Evolutionary conservation across 2,329 filamentous ascomycete genomes (phyloP), one percentile per base, ranked within the genome.

Genomic region (Ophiocordyceps australis): DNA sequence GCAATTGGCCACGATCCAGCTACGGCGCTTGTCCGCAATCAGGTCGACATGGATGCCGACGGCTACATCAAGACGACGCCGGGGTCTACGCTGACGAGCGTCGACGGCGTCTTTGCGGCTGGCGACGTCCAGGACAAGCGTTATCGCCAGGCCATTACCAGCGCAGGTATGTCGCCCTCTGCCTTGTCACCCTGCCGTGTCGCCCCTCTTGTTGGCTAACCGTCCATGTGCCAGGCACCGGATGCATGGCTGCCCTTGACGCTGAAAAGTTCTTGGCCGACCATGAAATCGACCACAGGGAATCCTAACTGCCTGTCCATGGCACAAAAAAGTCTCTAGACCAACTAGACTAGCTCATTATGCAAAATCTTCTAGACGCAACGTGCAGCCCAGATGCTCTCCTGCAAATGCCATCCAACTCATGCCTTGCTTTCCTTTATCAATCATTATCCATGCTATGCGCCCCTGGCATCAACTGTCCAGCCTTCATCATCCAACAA

Each of bases 101-200:
- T 94, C 5, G 71, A 82, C 46, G 89, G 89, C 49, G 82, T 98
- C 13, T 98, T 94, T 47, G 89, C 89, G 20, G 89, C 86, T 8
- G 89, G 89, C 35, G 89, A 98, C 48, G 91, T 98, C 8, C 89
- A 98, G 61, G 91, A 98, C 51, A 98, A 95, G 74, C 73, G 76
- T 47, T 98, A 98, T 54, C 72, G 89, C 49, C 89, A 98, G 60
- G 89, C 89, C 24, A 91, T 98, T 38, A 98, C 89, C 36, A 94
- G 85, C 57, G 89, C 89, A 40, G 86, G 82, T 83, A 61, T 47
- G 74, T 68, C 19, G 13, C 22, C 15, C 6, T 24, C 22, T 15
- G 13, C 12, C 17, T 20, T 25, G 6, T 18, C n/a, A 18, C 8
- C 7, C 17, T 19, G 12, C 25, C 7, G 21, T 17, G 14, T 14